Evolutionary conservation across 495 filamentous ascomycete species (phyloP), one percentile per base, ranked within the genome.

Genomic region (Annulohypoxylon maeteangense): DNA sequence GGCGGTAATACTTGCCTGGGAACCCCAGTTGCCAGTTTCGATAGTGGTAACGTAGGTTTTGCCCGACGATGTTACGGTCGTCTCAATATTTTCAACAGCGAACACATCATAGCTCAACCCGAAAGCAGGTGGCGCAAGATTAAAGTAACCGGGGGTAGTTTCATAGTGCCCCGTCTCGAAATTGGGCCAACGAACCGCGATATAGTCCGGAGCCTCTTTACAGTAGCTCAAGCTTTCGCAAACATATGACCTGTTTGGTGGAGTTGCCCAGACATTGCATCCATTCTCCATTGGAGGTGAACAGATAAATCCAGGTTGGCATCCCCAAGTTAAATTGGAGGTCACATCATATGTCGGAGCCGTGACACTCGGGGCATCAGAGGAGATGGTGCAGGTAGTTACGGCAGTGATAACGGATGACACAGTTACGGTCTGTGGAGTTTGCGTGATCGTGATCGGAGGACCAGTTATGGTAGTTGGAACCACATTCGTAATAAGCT

Each of bases 61-160:
- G 59, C 73, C 72, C 12, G 78, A 85, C 0, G 0, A 70, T 65
- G 20, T 78, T 58, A 62, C 20, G 22, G 63, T 59, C 0, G 62
- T 45, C 2, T 53, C 20, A 5, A 61, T 8, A 14, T 59, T 38
- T 29, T 67, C 29, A 2, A 75, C 32, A 42, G 75, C 81, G 68
- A 92, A 92, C 36, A 93, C 90, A 32, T 81, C 83, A 64, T 88
- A 85, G 51, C 82, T 85, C 25, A 93, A 72, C 7, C 89, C 89
- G 71, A 93, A 93, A 14, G 80, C 81, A 1, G 75, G 68, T 5
- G 90, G 90, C 18, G 87, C 78, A n/a, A 92, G 82, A 45, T 91
- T 87, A 79, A 87, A 92, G 72, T 90, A 91, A 3, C 82, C 84
- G 3, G 81, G 69, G 10, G 82, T 83, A 16, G 86, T 78, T 14